A percentile compares a stretch with the other conserved stretches of the same genome.
phyloP scores from a whole-genome alignment of 2,329 filamentous ascomycete genomes.

The Penicillium olsonii region DNA sequence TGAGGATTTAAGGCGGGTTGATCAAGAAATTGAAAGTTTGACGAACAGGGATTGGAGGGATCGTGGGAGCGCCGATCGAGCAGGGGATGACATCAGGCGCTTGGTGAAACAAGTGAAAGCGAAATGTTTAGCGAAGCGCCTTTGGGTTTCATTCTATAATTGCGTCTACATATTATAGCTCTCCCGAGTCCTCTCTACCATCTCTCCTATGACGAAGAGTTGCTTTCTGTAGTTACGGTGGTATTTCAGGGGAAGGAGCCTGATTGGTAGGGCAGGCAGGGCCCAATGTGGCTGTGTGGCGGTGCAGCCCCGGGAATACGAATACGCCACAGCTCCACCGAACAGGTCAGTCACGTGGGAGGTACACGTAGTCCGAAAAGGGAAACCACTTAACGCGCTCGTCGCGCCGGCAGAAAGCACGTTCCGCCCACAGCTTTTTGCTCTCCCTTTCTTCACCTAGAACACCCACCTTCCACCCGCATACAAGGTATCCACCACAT shows the following conservation, averaged over 20 bases:
- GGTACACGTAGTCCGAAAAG: conserved; percentile 23
- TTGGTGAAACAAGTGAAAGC: conserved; percentile 31
- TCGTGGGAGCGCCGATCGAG: conserved; percentile 27
- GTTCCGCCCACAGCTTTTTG: conserved; percentile 26
- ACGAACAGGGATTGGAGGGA: conserved; percentile 30
- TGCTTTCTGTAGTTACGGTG: background rate
- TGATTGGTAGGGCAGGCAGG: background rate
- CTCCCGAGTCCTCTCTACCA: background rate
- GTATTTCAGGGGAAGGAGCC: background rate
- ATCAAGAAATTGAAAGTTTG: conserved; percentile 16
- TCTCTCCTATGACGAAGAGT: background rate
- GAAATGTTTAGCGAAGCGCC: conserved; percentile 4
- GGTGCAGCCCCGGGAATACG: background rate
- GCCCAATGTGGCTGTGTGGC: background rate
- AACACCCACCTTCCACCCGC: conserved; percentile 17
- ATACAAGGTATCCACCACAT: conserved; percentile 15
- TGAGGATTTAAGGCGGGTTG: conserved; percentile 15
- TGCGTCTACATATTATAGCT: background rate
- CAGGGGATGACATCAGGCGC: conserved; percentile 40
- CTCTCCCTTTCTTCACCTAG: conserved; percentile 24
- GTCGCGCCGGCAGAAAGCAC: conserved; percentile 28
- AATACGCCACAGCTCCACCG: background rate
- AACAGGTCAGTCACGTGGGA: background rate
- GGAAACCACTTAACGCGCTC: conserved; percentile 38
- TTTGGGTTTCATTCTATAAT: conserved; percentile 10